phyloP scores from a whole-genome alignment of 108 stramenopile genomes.

The Nannochloropsis granulata region DNA sequence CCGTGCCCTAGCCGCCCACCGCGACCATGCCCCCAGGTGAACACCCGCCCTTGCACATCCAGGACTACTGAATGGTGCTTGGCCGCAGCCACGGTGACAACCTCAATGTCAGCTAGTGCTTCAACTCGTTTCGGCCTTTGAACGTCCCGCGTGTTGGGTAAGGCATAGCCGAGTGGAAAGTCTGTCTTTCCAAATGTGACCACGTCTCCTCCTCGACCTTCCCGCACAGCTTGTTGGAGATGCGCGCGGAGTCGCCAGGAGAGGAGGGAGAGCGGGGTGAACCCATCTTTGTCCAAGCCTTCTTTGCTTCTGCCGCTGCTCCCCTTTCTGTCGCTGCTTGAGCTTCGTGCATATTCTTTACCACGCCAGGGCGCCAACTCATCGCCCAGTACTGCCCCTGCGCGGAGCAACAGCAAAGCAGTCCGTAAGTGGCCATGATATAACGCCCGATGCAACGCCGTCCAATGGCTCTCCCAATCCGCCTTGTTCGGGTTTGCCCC shows the following conservation, averaged over 20 bases:
- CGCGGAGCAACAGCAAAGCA: neutral
- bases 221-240: neutral
- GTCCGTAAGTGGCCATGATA: neutral
- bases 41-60: slow-evolving; percentile 10
- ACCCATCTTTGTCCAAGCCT: neutral
- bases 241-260: neutral
- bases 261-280: neutral
- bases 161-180: slow-evolving; percentile 21
- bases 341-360: neutral
- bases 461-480: neutral
- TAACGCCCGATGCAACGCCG: neutral
- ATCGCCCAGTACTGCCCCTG: neutral
- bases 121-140: slow-evolving; percentile 11
- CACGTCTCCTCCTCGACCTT: neutral
- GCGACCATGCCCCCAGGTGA: slow-evolving; percentile 32
- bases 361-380: neutral
- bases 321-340: neutral
- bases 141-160: slow-evolving; percentile 8
- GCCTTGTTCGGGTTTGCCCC: neutral
- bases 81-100: slow-evolving; percentile 15
- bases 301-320: neutral
- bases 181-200: slow-evolving; percentile 18
- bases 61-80: slow-evolving; percentile 26
- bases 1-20: slow-evolving; percentile 31
- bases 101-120: slow-evolving; percentile 1